These are phyloP conservation scores for Thelonectria blattea DNA, from an alignment of 2,329 filamentous ascomycete species.

Conservation along the genomic window DNA sequence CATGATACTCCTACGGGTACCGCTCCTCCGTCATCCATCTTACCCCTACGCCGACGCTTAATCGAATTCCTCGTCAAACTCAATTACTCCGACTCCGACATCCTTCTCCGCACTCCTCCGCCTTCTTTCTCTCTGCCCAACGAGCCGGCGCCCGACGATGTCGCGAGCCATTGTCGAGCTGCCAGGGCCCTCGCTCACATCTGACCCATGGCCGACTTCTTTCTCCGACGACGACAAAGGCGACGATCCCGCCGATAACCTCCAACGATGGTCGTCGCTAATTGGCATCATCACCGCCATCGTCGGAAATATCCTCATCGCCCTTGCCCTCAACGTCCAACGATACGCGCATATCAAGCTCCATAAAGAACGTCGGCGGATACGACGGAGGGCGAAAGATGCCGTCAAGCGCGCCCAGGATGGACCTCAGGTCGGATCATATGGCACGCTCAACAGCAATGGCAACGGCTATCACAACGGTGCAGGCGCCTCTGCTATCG, in stretches of 20 bases:
- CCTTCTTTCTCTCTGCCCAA: constrained; percentile 18
- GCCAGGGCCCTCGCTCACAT: constrained; percentile 32
- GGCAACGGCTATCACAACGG: constrained; percentile 34
- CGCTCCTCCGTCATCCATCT: constrained; percentile 14
- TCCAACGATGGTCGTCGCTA: constrained; percentile 84
- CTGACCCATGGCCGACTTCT: constrained; percentile 25
- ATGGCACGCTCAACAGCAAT: constrained; percentile 41
- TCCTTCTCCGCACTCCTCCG: constrained; percentile 19
- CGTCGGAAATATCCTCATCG: constrained; percentile 90
- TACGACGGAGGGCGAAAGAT: constrained; percentile 60
- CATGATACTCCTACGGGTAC: constrained; percentile 32
- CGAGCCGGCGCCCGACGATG: constrained; percentile 35
- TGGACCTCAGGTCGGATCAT: constrained; percentile 39
- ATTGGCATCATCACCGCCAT: constrained; percentile 96
- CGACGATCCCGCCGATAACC: constrained; percentile 51
- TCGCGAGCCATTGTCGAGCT: constrained; percentile 32
- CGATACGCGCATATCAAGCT: constrained; percentile 92
- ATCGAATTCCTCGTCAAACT: background rate
- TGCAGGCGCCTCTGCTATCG: constrained; percentile 8
- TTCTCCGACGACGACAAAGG: constrained; percentile 23
- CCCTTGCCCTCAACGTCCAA: constrained; percentile 94
- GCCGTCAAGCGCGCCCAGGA: constrained; percentile 55
- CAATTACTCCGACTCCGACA: constrained; percentile 21
- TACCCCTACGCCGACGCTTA: constrained; percentile 10
- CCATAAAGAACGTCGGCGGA: constrained; percentile 69